These are phyloP conservation scores for Gilbertella persicaria DNA, from an alignment of 371 early-diverging fungal species.

Conservation along the genomic window DNA sequence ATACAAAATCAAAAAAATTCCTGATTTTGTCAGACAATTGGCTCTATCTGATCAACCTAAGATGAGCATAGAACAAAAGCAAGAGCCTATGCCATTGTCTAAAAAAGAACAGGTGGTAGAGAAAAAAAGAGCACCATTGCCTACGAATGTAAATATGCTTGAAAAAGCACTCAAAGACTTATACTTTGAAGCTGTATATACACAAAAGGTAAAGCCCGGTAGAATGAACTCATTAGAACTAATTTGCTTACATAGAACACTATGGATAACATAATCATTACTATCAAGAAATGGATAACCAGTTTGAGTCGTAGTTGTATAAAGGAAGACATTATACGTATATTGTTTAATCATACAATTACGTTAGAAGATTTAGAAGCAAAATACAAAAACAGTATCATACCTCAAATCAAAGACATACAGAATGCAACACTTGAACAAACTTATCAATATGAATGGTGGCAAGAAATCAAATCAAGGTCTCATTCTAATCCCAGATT, in stretches of 20 bases:
- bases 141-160: conserved; percentile 8
- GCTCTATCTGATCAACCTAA: background rate
- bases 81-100: background rate
- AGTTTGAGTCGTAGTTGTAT: conserved; percentile 3
- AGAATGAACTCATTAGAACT: background rate
- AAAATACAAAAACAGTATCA: conserved; percentile 4
- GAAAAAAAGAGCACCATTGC: conserved; percentile 1
- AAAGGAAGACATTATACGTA: conserved; percentile 10
- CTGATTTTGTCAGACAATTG: conserved; percentile 1
- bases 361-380: conserved; percentile 3
- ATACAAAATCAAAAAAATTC: background rate
- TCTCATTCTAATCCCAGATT: background rate
- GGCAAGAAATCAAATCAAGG: conserved; percentile 9
- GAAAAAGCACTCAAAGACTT: conserved; percentile 14
- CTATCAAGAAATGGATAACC: conserved; percentile 9
- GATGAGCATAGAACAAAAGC: background rate
- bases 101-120: background rate
- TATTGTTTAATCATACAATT: conserved; percentile 12
- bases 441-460: conserved; percentile 13
- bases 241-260: background rate
- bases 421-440: conserved; percentile 8
- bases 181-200: conserved; percentile 20
- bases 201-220: conserved; percentile 7
- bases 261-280: conserved; percentile 2
- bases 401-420: background rate